Conservation (phyloP, 352 stramenopile genomes). For the Phytophthora capsici region DNA sequence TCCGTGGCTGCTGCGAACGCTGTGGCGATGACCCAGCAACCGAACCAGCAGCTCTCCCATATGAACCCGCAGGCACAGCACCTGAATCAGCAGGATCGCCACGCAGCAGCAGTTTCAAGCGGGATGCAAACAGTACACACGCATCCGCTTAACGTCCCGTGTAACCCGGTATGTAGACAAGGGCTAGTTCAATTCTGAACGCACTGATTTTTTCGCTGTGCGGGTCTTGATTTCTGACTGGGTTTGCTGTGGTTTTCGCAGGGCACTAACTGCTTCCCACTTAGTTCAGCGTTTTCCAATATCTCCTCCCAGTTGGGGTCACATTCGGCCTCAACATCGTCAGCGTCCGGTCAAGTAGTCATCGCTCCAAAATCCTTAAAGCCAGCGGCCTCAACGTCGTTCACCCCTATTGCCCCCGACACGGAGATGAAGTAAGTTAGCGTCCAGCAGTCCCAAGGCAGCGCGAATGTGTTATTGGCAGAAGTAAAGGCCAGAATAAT, state of each 20-base stretch:
- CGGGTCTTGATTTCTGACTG: slow-evolving; percentile 21
- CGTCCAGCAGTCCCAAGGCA: slow-evolving; percentile 3
- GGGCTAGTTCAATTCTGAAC: slow-evolving; percentile 22
- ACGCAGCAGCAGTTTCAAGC: slow-evolving; percentile 26
- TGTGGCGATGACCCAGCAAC: slow-evolving; percentile 46
- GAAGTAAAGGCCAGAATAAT: slow-evolving; percentile 30
- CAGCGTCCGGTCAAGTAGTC: slow-evolving; percentile 32
- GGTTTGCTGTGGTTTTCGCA: slow-evolving; percentile 19
- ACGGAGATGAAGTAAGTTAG: slow-evolving; percentile 42
- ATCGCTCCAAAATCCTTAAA: slow-evolving; percentile 46
- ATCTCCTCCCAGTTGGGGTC: slow-evolving; percentile 37
- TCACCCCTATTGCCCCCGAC: slow-evolving; percentile 34
- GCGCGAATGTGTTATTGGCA: slow-evolving; percentile 20
- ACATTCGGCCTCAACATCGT: slow-evolving; percentile 20
- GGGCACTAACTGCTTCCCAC: slow-evolving; percentile 53
- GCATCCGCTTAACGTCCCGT: slow-evolving; percentile 42
- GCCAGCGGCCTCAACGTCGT: slow-evolving; percentile 15
- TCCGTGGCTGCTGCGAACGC: slow-evolving; percentile 56
- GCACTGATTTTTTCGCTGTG: slow-evolving; percentile 17
- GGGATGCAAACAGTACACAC: slow-evolving; percentile 41
- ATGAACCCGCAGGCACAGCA: slow-evolving; percentile 32
- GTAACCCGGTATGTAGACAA: slow-evolving; percentile 39
- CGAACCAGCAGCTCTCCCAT: slow-evolving; percentile 36
- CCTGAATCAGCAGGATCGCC: slow-evolving; percentile 22
- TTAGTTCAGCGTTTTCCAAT: slow-evolving; percentile 46